Evolutionary conservation across 371 early-diverging fungal species (phyloP), one percentile per base, ranked within the genome.

Genomic region (Rhizomucor pusillus): DNA sequence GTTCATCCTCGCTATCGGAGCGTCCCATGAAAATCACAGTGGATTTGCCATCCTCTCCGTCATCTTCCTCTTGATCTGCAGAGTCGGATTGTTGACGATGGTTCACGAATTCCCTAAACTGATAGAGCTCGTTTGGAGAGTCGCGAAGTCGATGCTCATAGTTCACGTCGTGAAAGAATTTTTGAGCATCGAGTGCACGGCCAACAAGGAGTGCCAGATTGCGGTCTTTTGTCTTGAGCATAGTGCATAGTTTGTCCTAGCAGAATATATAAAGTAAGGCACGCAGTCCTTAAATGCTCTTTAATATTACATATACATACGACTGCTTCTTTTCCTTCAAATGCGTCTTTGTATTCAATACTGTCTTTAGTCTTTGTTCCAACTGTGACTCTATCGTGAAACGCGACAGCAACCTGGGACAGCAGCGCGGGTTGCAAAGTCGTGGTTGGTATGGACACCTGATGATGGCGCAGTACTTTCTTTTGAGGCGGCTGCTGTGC

Each of bases 131-230:
- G 53, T 81, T 67, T 4, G 77, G 58, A 33, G 82, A 86, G 57
- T 94, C 95, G n/a, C 90, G 84, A 52, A 94, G 80, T 4, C 87
- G 79, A 67, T 87, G 88, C 40, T 86, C 87, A 60, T 89, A 93
- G 13, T 84, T 87, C 20, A 93, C 93, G 70, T 95, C 93, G 59
- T 92, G 90, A 62, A 95, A 92, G 58, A 94, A 86, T 46, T 79
- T 83, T 66, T 95, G 95, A 10, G 89, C 79, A 63, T 91, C 94
- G 59, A 95, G 65, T 9, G 92, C 87, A n/a, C 95, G 81, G 3
- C 95, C 95, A 10, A 92, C 67, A 1, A 91, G 69, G 4, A 94
- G 65, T 1, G 93, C 90, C 47, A 93, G 62, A 53, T 94, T 92
- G 45, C 96, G 82, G 63, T 95, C 94, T 2, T 79, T 84, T 0